Conservation (phyloP, 2,329 filamentous ascomycete genomes). For the Calonectria pseudoturangicola region DNA sequence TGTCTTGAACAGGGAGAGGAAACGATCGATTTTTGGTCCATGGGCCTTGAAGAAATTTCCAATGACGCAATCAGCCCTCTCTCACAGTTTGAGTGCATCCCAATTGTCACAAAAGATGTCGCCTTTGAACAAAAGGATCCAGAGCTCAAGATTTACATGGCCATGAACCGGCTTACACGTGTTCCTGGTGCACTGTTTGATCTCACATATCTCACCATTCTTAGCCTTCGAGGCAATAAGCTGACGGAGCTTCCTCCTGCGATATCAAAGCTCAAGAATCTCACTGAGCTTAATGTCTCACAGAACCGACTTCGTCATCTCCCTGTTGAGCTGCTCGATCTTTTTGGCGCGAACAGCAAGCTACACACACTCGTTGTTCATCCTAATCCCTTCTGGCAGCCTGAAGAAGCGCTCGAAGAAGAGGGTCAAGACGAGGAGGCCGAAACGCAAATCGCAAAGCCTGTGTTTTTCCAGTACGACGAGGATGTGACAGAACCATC, state of each 20-base stretch:
- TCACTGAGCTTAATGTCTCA: slow-evolving; percentile 79
- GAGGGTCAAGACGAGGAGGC: slow-evolving; percentile 12
- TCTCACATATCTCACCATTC: slow-evolving; percentile 76
- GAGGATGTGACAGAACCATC: slow-evolving; percentile 16
- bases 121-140: slow-evolving; percentile 77
- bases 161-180: slow-evolving; percentile 72
- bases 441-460: slow-evolving; percentile 32
- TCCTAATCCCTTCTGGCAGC: slow-evolving; percentile 78
- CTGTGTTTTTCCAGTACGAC: slow-evolving; percentile 38
- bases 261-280: slow-evolving; percentile 74
- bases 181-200: slow-evolving; percentile 78
- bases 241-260: slow-evolving; percentile 76
- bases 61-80: slow-evolving; percentile 75
- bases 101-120: slow-evolving; percentile 72
- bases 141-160: slow-evolving; percentile 76
- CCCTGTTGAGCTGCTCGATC: slow-evolving; percentile 77
- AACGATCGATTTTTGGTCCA: slow-evolving; percentile 76
- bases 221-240: slow-evolving; percentile 79
- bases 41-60: slow-evolving; percentile 72
- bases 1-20: slow-evolving; percentile 77
- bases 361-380: slow-evolving; percentile 73
- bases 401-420: slow-evolving; percentile 49
- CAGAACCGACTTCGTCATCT: slow-evolving; percentile 77
- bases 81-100: slow-evolving; percentile 72
- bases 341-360: slow-evolving; percentile 67